Evolutionary conservation across 768 basidiomycete species (phyloP), one percentile per base, ranked within the genome.

Genomic region (Mycena floridula): DNA sequence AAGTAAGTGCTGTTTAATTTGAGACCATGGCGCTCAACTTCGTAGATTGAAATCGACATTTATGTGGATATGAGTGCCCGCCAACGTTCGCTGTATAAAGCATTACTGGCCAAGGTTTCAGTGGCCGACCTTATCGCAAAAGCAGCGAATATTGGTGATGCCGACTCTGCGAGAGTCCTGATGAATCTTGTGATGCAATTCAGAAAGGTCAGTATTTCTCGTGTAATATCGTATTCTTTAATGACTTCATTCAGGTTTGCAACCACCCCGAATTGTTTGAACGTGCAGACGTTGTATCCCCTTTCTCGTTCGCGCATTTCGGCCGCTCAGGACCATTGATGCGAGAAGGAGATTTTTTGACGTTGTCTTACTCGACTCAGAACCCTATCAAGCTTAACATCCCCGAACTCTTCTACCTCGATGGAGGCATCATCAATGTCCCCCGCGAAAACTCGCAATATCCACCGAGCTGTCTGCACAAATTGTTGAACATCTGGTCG

Each of bases 101-200:
- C 84, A 15, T 69, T 99, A 37, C 75, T 94, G 15, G 85, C 90
- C 37, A 94, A 95, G 57, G 91, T 97, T 28, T 97, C 95, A 38
- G 85, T 99, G 42, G 81, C 90, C 13, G 96, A 98, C 59, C 79
- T 99, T 26, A 71, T 99, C 40, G 87, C 87, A 54, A 94, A 96
- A 62, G 94, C 96, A 8, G 83, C 89, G 3, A 89, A 89, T 52
- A 81, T 91, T 48, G 88, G 91, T 13, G 91, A 95, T 54, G 88
- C 81, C 5, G 89, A 93, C 52, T 90, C 89, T 24, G 91, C 93
- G 42, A 83, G 91, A 43, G 90, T 92, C 6, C 69, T 99, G 48
- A 98, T 98, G 95, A 99, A 98, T 64, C 76, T 99, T 48, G 96
- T 99, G 50, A 99, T 99, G 96, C 96, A 99, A 62, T 98, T 98